Base-by-base conservation (phyloP, 2,329 filamentous ascomycete species). In the Drechslerella stenobrocha region DNA sequence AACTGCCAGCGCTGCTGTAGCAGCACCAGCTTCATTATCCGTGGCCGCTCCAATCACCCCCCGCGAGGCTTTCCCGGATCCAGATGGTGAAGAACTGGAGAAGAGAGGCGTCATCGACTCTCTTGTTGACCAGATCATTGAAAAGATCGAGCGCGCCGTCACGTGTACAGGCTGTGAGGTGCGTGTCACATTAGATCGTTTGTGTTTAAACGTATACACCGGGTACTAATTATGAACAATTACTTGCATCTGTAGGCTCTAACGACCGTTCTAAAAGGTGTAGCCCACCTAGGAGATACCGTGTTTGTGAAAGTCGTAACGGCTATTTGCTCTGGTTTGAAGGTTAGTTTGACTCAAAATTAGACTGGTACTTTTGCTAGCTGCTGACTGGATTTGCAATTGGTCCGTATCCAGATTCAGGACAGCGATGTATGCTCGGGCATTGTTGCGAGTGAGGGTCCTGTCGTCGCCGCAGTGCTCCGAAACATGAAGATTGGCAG, bases 101-200 rank as follows among this genome's bases (percentile, higher is more conserved):
- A 66, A 55, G 44, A 58, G 61, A 24, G 61, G 61, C 5, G 13
- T 66, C 3, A 66, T 66, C 22, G 61, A 66, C 18, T 15, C 24
- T 18, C 42, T 56, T 3, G 61, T 66, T 20, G 45, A 66, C 8
- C 44, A 30, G 3, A 66, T 66, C 8, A 53, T 66, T n/a, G 32
- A 53, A 45, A 58, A 66, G 11, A 66, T 66, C 18, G 47, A 66
- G 28, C 57, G 23, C 13, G 53, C 61, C 1, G 53, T 66, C 1
- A 66, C 61, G n/a, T 66, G 61, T 13, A 9, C 47, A 11, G 61
- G 61, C 23, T 66, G 61, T 20, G 52, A 66, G 61, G 61, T 66
- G 11, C 26, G 48, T 50, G 2, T 3, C 6, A n/a, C 47, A 4
- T 30, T 11, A 11, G 5, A 20, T 26, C 34, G 11, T 3, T 26